Evolutionary conservation across 495 filamentous ascomycete species (phyloP), one percentile per base, ranked within the genome.

Genomic region (Tuber microsphaerosporum): DNA sequence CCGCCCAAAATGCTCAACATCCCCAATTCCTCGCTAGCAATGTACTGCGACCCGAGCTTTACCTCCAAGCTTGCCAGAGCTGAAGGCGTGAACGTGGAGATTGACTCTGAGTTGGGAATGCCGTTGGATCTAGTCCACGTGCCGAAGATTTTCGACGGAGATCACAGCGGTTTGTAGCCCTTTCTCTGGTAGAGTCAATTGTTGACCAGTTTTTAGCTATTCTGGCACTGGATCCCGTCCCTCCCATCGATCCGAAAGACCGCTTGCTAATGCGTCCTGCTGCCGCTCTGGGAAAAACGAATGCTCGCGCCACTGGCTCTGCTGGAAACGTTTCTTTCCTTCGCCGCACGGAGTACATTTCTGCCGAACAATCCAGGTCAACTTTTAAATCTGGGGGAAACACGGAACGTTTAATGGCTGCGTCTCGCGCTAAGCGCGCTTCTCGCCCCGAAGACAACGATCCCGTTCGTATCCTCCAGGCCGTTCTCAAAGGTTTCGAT

Each of bases 21-120:
- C 77, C 94, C 95, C 10, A 97, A 94, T 80, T 92, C 92, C 73
- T 96, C 96, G 20, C 88, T 97, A 31, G 87, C 91, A 14, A 91
- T 93, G 80, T 98, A 97, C 84, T 94, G 94, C 20, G 91, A 90
- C 16, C 91, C 94, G 1, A 90, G 88, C 2, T 98, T 97, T 85
- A 92, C 93, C 39, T 94, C 93, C 44, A 90, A 92, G 72, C 84
- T 99, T 75, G 92, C 92, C 1, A 88, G 94, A 77, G 93, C 96
- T 76, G 94, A 98, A 85, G 90, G 94, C n/a, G 86, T 96, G 7
- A 97, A 97, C 76, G 94, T 99, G 72, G 95, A 98, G 84, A 93
- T 94, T 34, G 96, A 99, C 89, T 94, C 94, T 31, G 96, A 98
- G 86, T 89, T 97, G 75, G 95, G 96, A 48, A 97, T 99, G 94